phyloP scores from a whole-genome alignment of 2,329 filamentous ascomycete genomes.

The Colletotrichum sp. region DNA sequence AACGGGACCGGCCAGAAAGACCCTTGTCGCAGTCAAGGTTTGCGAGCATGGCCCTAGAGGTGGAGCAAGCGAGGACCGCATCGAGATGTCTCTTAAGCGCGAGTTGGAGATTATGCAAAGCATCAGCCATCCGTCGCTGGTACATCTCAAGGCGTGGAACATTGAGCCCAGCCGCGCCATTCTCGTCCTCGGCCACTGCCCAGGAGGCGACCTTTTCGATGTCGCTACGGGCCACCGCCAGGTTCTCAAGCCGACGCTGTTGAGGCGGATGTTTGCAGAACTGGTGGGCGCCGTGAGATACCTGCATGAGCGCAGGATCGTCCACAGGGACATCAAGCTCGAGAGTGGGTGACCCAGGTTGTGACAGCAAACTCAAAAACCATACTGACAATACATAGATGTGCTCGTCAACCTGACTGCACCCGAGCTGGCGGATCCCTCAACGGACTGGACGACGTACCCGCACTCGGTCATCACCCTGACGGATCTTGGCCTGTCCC shows the following conservation, averaged over 20 bases:
- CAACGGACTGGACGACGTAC: slow-evolving; percentile 74
- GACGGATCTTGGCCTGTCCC: slow-evolving; percentile 89
- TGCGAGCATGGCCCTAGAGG: slow-evolving; percentile 94
- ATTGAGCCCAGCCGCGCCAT: slow-evolving; percentile 83
- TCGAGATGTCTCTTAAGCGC: slow-evolving; percentile 91
- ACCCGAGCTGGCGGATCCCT: slow-evolving; percentile 66
- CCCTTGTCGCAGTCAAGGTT: slow-evolving; percentile 92
- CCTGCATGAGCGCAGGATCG: slow-evolving; percentile 83
- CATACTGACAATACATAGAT: slow-evolving; percentile 56
- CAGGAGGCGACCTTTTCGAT: slow-evolving; percentile 94
- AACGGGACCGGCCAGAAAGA: slow-evolving; percentile 57
- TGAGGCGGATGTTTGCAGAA: slow-evolving; percentile 89
- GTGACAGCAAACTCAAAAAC: not conserved
- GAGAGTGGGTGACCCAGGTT: slow-evolving; percentile 70
- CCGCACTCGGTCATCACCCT: slow-evolving; percentile 86
- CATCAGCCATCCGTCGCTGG: slow-evolving; percentile 86
- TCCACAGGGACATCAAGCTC: slow-evolving; percentile 97
- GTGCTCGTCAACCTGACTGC: slow-evolving; percentile 86
- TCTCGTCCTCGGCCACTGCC: slow-evolving; percentile 88
- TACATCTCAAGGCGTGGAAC: slow-evolving; percentile 90
- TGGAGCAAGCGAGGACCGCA: slow-evolving; percentile 88
- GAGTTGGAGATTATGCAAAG: slow-evolving; percentile 93
- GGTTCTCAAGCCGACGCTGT: slow-evolving; percentile 69
- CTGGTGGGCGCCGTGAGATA: slow-evolving; percentile 85
- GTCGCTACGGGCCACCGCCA: slow-evolving; percentile 77